Evolutionary conservation across 2,329 filamentous ascomycete species (phyloP), one percentile per base, ranked within the genome.

Genomic region (Trichoderma lentiforme): DNA sequence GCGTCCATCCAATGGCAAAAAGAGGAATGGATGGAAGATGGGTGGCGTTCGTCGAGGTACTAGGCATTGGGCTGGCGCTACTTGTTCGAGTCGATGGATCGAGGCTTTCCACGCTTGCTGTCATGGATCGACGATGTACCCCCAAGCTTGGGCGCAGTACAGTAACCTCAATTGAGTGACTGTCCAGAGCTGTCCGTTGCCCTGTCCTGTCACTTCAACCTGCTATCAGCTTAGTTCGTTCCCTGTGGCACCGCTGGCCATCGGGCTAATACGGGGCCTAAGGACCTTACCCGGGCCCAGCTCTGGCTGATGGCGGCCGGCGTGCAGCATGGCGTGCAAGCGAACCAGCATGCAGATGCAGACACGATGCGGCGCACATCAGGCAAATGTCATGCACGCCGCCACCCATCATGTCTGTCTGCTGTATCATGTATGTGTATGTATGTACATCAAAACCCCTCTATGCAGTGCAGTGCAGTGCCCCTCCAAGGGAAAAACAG

Each of bases 321-420:
- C 57, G 26, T 70, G 66, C 66, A 70, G 60, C 28, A 61, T 62
- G 66, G 66, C 57, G 34, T 70, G 66, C 53, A 70, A 70, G 66
- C 66, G 66, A 70, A 69, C 56, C 56, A 32, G 63, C 53, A 47
- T 61, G 39, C 66, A 70, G 56, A 34, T 34, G 65, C 65, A 61
- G 65, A 53, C 65, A 32, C 66, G 43, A 51, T 61, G 66, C 66
- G 36, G 39, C 24, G 66, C 66, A 69, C 66, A 70, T 70, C 66
- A 69, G 66, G 66, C 66, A 53, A 61, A 62, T 70, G 66, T 53
- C 36, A 61, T 61, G 36, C 39, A 69, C 34, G 39, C 39, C 39
- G 56, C 56, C 34, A 36, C 61, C 61, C 34, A 39, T 47, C 43
- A 51, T 18, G 36, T 18, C 36, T 39, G 36, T 39, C 36, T 39